phyloP scores from a whole-genome alignment of 2,329 filamentous ascomycete genomes.

The Westerdykella ornata region DNA sequence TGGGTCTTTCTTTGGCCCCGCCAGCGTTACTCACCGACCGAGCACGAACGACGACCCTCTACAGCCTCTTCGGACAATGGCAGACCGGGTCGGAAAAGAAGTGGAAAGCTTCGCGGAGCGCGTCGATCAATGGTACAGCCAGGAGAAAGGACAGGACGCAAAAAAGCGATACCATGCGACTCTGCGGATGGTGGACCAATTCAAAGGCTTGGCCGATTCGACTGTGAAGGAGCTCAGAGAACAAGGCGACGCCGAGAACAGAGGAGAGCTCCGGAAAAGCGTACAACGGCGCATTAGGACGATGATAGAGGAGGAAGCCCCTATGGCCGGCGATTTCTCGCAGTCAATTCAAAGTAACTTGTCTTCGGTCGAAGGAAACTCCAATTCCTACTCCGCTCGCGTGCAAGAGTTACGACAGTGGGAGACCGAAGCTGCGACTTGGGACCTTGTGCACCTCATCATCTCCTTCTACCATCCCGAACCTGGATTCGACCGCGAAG shows the following conservation, averaged over 20 bases:
- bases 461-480: conserved; percentile 59
- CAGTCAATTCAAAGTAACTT: conserved; percentile 2
- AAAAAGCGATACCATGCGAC: conserved; percentile 50
- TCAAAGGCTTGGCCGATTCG: conserved; percentile 47
- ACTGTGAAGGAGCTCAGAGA: conserved; percentile 43
- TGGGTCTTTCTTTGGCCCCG: no score
- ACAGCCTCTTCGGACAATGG: conserved; percentile 57
- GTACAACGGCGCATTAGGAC: conserved; percentile 29
- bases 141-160: conserved; percentile 18
- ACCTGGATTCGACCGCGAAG: conserved; percentile 26
- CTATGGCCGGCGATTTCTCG: conserved; percentile 10
- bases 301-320: conserved; percentile 17
- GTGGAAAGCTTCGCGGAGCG: conserved; percentile 80
- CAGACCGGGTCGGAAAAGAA: conserved; percentile 66
- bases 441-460: conserved; percentile 74
- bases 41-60: conserved; percentile 40
- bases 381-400: conserved; percentile 26
- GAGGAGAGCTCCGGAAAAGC: conserved; percentile 26
- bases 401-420: conserved; percentile 55
- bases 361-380: conserved; percentile 12
- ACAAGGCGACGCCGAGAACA: conserved; percentile 37
- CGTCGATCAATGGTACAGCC: conserved; percentile 61
- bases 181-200: conserved; percentile 35
- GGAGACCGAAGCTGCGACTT: conserved; percentile 81
- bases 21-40: no score